Percentiles rank a stretch among this genome's conserved stretches.
These are phyloP conservation scores for Cladophialophora exuberans DNA, from an alignment of 2,329 filamentous ascomycete species.

Conservation along the genomic window DNA sequence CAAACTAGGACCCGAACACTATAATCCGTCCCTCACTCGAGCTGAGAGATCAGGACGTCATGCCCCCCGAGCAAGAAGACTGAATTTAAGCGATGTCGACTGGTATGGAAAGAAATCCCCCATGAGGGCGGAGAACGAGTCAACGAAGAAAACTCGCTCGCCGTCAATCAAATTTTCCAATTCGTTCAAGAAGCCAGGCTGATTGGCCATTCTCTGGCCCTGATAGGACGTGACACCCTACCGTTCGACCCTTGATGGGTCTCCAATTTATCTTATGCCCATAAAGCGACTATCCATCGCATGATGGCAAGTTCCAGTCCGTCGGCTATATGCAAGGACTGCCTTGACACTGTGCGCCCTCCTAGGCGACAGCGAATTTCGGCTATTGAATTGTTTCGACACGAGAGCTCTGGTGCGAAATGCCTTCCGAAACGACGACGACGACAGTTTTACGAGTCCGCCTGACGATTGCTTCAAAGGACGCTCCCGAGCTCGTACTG, in stretches of 20 bases:
- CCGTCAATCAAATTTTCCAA: slow-evolving; percentile 10
- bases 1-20: slow-evolving; percentile 46
- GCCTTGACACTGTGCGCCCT: not conserved
- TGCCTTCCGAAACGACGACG: too few species aligned
- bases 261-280: not conserved
- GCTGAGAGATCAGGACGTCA: slow-evolving; percentile 65
- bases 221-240: slow-evolving; percentile 20
- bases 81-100: slow-evolving; percentile 95
- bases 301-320: too few species aligned
- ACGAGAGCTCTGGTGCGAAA: too few species aligned
- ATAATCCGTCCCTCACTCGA: slow-evolving; percentile 41
- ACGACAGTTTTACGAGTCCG: not conserved
- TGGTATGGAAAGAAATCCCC: slow-evolving; percentile 67
- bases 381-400: too few species aligned
- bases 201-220: slow-evolving; percentile 27
- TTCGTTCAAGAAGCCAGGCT: slow-evolving; percentile 33
- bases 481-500: too few species aligned
- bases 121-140: slow-evolving; percentile 11
- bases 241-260: not conserved
- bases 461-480: too few species aligned
- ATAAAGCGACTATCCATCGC: not conserved
- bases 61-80: slow-evolving; percentile 81
- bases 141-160: slow-evolving; percentile 7
- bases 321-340: too few species aligned
- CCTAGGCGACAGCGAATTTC: not conserved